Evolutionary conservation across 192 early-diverging fungal species (phyloP).

Genomic region (Podila clonocystis): DNA sequence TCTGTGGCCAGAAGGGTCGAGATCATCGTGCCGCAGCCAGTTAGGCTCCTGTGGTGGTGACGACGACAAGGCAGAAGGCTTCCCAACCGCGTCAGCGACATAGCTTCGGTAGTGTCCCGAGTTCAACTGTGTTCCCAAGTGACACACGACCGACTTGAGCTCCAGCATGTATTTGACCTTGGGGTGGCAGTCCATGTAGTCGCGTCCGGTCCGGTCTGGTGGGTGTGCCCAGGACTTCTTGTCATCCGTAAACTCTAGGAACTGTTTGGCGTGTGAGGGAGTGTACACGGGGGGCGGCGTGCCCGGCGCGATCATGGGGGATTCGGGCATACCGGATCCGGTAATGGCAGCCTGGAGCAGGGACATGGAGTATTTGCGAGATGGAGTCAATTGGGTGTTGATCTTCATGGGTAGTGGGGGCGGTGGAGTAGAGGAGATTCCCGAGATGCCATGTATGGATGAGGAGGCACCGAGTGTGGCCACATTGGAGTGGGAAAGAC

Average conservation of each 20-base stretch:
- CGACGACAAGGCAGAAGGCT: neutral
- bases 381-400: slow-evolving; percentile 13
- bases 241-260: slow-evolving; percentile 17
- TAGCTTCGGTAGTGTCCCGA: slow-evolving; percentile 66
- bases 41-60: slow-evolving; percentile 43
- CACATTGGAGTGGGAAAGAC: neutral
- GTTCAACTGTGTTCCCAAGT: slow-evolving; percentile 56
- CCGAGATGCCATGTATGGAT: slow-evolving; percentile 16
- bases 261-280: slow-evolving; percentile 34
- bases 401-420: slow-evolving; percentile 24
- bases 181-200: slow-evolving; percentile 39
- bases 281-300: slow-evolving; percentile 45
- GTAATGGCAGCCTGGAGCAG: slow-evolving; percentile 16
- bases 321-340: slow-evolving; percentile 4
- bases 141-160: slow-evolving; percentile 65
- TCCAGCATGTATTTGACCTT: slow-evolving; percentile 62
- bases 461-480: slow-evolving; percentile 26
- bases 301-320: slow-evolving; percentile 10
- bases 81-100: slow-evolving; percentile 43
- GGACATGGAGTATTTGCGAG: slow-evolving; percentile 40
- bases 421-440: slow-evolving; percentile 16
- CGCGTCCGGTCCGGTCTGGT: slow-evolving; percentile 7
- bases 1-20: slow-evolving; percentile 62
- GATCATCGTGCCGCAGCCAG: slow-evolving; percentile 68
- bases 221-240: slow-evolving; percentile 18